Conservation (phyloP, 192 early-diverging fungal species). For the Umbelopsis sp. region DNA sequence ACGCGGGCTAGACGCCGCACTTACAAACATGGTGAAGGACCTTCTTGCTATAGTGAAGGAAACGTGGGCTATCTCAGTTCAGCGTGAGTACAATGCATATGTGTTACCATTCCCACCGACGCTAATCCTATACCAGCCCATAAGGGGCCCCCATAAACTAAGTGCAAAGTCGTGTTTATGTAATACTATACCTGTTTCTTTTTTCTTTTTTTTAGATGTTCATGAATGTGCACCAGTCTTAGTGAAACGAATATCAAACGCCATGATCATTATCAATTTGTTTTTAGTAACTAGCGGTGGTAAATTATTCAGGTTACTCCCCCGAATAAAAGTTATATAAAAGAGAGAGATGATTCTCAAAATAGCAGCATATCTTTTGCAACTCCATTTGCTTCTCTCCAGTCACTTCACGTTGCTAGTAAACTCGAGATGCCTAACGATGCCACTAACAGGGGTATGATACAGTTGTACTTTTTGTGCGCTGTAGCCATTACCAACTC, state of each 20-base stretch:
- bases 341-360: neutral
- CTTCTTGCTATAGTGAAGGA: neutral
- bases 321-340: neutral
- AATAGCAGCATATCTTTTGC: neutral
- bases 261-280: neutral
- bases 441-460: neutral
- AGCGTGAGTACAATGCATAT: neutral
- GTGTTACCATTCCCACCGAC: neutral
- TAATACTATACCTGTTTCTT: neutral
- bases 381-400: neutral
- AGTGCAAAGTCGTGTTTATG: neutral
- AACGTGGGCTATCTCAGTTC: neutral
- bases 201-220: neutral
- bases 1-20: neutral
- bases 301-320: no score
- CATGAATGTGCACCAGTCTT: neutral
- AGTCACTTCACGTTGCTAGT: neutral
- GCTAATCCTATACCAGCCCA: neutral
- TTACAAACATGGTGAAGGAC: neutral
- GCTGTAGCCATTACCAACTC: constrained; percentile 17
- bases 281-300: no score
- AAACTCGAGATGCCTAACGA: neutral
- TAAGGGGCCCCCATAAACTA: neutral
- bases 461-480: constrained; percentile 8
- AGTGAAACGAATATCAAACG: neutral